Conservation (phyloP, 2,329 filamentous ascomycete species). For the Plectosphaerella plurivora region DNA sequence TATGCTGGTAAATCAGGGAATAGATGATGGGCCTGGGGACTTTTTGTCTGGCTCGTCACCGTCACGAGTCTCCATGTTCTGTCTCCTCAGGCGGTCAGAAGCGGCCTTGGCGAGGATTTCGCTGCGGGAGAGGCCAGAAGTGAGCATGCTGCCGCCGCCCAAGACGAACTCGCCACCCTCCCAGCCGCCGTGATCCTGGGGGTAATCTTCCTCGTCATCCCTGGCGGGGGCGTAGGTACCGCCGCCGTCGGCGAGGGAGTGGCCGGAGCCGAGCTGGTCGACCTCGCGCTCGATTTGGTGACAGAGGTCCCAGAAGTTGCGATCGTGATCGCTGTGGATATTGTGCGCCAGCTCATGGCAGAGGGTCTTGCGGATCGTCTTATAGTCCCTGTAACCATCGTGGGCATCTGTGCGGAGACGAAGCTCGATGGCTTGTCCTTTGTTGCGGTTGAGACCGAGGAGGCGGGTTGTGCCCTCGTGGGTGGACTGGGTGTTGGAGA, state of each 20-base stretch:
- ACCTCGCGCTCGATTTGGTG: conserved; percentile 86
- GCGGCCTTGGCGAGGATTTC: conserved; percentile 73
- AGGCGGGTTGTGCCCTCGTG: conserved; percentile 72
- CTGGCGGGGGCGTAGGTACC: conserved; percentile 58
- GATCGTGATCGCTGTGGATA: conserved; percentile 78
- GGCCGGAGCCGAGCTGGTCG: conserved; percentile 66
- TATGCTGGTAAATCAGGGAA: too few species aligned
- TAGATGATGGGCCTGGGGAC: too few species aligned
- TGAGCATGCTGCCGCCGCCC: conserved; percentile 43
- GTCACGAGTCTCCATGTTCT: conserved; percentile 18
- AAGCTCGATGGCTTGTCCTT: conserved; percentile 86
- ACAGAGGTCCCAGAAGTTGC: conserved; percentile 85
- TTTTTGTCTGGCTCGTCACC: conserved; percentile 8
- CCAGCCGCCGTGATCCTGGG: conserved; percentile 71
- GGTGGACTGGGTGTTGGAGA: conserved; percentile 66
- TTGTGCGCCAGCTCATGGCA: conserved; percentile 97
- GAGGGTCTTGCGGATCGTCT: conserved; percentile 82
- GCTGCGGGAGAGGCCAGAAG: conserved; percentile 55
- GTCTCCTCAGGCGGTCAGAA: conserved; percentile 58
- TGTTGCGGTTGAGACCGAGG: conserved; percentile 81
- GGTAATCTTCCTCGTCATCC: conserved; percentile 45
- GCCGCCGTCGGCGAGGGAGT: conserved; percentile 64
- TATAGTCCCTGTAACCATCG: conserved; percentile 91
- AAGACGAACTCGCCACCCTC: conserved; percentile 74
- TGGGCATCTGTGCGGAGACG: conserved; percentile 88